Base-by-base conservation (phyloP, 2,329 filamentous ascomycete genomes). In the Dothistroma septosporum region DNA sequence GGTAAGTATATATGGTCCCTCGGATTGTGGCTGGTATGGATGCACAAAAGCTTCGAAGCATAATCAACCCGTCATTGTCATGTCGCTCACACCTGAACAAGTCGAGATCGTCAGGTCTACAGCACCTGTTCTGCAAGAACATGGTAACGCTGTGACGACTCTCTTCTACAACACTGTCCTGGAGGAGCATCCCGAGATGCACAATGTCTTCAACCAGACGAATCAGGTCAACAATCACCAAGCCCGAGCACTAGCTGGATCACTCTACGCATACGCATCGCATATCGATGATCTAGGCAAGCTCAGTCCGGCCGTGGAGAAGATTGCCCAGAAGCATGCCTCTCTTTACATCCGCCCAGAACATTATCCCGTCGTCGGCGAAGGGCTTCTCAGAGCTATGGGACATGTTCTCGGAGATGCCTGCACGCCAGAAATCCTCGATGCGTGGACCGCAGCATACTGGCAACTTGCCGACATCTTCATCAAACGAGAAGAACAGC, bases 291-390 rank as follows among this genome's bases (percentile, higher is more conserved):
- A 91, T 70, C 80, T 90, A 0, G 82, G 80, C 52, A 82, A 78
- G 21, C 79, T 92, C 4, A 73, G 73, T 12, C 79, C 82, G 0
- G 78, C 81, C 0, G 74, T 85, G 14, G 86, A 90, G 73, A 83
- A 87, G 68, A 91, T 93, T 65, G 88, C 86, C 73, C 84, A 91
- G 73, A 91, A 91, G 75, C 89, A 92, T 73, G 88, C 83, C 61
- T 88, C 85, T 0, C 79, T 92, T 1, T 85, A 84, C 68, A 85
- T 92, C 70, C 79, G 78, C 58, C 83, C 88, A 0, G 85, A 88
- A 44, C 85, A 91, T 64, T 92, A 91, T 74, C 79, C 81, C 35
- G 83, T 90, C 48, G 87, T 92, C 2, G 88, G 86, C 58, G 84
- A 84, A 69, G 85, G 88, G 70, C 80, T 92, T 12, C 79, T 92